Percentiles rank a stretch among this genome's conserved stretches.
phyloP scores from a whole-genome alignment of 768 basidiomycete genomes.

The Tricholoma hemisulphureum region DNA sequence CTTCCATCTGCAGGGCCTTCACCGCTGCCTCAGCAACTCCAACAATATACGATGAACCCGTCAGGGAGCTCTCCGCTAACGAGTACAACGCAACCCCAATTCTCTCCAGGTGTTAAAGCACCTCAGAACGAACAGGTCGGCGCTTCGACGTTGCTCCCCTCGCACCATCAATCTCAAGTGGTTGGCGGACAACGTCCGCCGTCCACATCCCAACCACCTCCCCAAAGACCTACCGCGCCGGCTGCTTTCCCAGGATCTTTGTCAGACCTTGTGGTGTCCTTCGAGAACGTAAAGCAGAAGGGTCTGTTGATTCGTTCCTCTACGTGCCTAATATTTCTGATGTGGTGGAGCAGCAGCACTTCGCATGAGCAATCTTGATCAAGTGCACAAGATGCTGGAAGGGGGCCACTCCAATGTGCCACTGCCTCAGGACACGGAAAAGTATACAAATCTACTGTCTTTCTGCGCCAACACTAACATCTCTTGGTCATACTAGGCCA shows the following conservation, averaged over 20 bases:
- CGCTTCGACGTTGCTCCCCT: constrained; percentile 17
- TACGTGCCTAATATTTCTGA: constrained; percentile 3
- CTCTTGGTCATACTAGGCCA: constrained; percentile 54
- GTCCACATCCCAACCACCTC: constrained; percentile 47
- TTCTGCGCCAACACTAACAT: constrained; percentile 6
- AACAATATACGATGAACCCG: constrained; percentile 25
- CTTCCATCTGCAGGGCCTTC: constrained; percentile 36
- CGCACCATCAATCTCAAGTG: constrained; percentile 36
- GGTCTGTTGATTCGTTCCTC: constrained; percentile 45
- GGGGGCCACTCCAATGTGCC: constrained; percentile 87
- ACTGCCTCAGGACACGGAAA: constrained; percentile 92
- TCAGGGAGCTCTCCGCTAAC: constrained; percentile 33
- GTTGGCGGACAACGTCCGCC: constrained; percentile 51
- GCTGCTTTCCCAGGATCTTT: constrained; percentile 77
- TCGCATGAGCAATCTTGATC: constrained; percentile 83
- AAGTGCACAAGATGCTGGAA: constrained; percentile 91
- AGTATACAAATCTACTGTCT: constrained; percentile 47
- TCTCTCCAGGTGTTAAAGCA: constrained; percentile 69
- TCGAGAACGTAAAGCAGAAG: constrained; percentile 96
- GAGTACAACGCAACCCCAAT: constrained; percentile 56
- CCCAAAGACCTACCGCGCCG: constrained; percentile 36
- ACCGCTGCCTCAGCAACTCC: constrained; percentile 44
- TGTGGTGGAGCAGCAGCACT: constrained; percentile 51
- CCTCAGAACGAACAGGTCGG: constrained; percentile 44
- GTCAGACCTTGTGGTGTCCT: constrained; percentile 90